Base-by-base conservation (phyloP, 352 stramenopile species). In the Saprolegnia diclina region DNA sequence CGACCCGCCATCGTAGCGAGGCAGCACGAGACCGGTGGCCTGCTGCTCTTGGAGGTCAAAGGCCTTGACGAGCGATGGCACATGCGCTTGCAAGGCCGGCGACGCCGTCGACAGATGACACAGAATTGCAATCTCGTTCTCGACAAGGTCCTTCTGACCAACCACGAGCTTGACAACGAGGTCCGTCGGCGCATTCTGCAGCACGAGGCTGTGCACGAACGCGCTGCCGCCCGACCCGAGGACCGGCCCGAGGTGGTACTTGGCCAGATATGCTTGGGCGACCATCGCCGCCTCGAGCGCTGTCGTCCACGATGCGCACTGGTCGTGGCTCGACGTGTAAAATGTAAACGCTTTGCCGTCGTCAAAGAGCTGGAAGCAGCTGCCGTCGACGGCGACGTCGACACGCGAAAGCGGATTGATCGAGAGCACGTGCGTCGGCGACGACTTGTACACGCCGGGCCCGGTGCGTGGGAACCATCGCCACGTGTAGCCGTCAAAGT, bases 71-170 rank as follows among this genome's bases (percentile, higher is more conserved):
- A 69, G 63, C 32, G 53, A 32, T 1, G 63, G 53, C 37, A 61
- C 11, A 22, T 62, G 63, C 16, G 29, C 5, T 14, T 11, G 7
- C n/a, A 55, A 1, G 40, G 26, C 4, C 5, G 26, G 26, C 19
- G 29, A 62, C 22, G 53, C n/a, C 16, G 45, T 21, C 19, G 45
- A 16, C 18, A 42, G 45, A 9, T 59, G 19, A 7, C 10, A 14
- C 4, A 69, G 19, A 19, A 61, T 52, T 2, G 6, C 46, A n/a
- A 69, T 61, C 46, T 69, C 63, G 53, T 69, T 69, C 16, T 19
- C 35, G 5, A 42, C 63, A 0, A 63, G 18, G 11, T 62, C 35
- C 19, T 21, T 21, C 16, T 68, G 52, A 9, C 24, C 35, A 19
- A 16, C 3, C 1, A 42, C 35, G 19, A 35, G 24, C 35, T 42